Conservation (phyloP, 2,329 filamentous ascomycete species). For the Nothophaeocryptopus gaeumannii region DNA sequence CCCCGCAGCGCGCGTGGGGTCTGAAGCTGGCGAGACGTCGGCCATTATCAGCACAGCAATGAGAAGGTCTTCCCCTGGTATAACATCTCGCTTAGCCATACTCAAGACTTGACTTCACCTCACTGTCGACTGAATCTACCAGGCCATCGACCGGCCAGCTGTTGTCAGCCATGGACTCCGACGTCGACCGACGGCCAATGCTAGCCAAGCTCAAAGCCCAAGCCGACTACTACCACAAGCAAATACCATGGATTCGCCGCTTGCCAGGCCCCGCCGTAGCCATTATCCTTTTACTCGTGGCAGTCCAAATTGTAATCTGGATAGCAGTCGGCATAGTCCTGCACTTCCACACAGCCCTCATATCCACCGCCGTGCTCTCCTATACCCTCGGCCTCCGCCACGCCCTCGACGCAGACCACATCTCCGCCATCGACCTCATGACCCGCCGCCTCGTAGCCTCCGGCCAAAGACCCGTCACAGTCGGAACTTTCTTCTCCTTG, state of each 20-base stretch:
- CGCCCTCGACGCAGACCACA: constrained; percentile 96
- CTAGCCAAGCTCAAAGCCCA: constrained; percentile 19
- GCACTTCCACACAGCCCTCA: constrained; percentile 52
- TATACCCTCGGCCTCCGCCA: constrained; percentile 89
- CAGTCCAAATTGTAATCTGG: constrained; percentile 59
- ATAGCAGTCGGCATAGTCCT: constrained; percentile 56
- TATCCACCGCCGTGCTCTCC: constrained; percentile 77
- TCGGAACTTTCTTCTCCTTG: constrained; percentile 90
- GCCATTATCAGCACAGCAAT: constrained; percentile 1
- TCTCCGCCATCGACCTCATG: constrained; percentile 89
- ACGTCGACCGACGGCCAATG: constrained; percentile 8
- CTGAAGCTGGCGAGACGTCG: background rate
- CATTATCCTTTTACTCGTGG: constrained; percentile 54
- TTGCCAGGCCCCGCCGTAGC: constrained; percentile 57
- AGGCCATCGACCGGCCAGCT: background rate
- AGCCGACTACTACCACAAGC: constrained; percentile 44
- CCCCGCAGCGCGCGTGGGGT: constrained; percentile 14
- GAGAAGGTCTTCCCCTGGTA: background rate
- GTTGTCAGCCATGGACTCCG: constrained; percentile 11
- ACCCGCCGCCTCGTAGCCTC: constrained; percentile 83
- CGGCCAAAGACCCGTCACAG: constrained; percentile 81
- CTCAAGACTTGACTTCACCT: too few relatives aligned
- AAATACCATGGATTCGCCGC: constrained; percentile 54
- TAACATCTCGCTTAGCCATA: too few relatives aligned
- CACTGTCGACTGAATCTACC: too few relatives aligned